A percentile compares a stretch with the other conserved stretches of the same genome.
These are phyloP conservation scores for Rubia yunnanensis DNA, from an alignment of 257 asterid genomes.

Conservation along the genomic window DNA sequence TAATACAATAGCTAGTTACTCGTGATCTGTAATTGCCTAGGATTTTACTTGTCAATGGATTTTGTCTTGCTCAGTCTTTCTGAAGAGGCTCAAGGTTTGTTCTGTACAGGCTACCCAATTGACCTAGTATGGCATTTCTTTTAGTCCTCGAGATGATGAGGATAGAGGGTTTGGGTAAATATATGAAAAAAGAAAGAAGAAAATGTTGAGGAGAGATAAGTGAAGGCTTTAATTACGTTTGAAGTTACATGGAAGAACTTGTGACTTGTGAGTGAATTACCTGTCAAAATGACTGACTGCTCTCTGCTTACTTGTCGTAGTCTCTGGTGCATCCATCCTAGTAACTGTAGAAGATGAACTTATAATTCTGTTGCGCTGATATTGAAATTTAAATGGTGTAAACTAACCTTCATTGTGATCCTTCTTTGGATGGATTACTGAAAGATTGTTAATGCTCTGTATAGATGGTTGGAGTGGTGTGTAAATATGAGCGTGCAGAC, in stretches of 20 bases:
- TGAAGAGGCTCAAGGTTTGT: not conserved
- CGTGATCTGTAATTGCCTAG: not conserved
- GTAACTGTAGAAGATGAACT: constrained; percentile 51
- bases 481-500: constrained; percentile 23
- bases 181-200: not conserved
- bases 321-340: constrained; percentile 85
- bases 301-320: constrained; percentile 38
- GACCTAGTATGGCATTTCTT: not conserved
- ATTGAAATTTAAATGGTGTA: constrained; percentile 10
- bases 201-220: constrained; percentile 2
- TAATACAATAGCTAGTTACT: not conserved
- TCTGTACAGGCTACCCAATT: not conserved
- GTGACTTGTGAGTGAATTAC: constrained; percentile 25
- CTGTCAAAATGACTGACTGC: constrained; percentile 37
- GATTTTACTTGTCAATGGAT: not conserved
- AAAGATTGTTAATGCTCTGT: constrained; percentile 17
- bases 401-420: constrained; percentile 64
- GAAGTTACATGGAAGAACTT: not conserved
- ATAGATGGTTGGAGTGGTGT: constrained; percentile 16
- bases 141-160: not conserved
- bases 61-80: not conserved
- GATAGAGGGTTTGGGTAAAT: not conserved
- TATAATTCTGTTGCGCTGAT: constrained; percentile 16
- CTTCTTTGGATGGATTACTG: constrained; percentile 22
- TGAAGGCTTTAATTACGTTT: not conserved